Conservation (phyloP, 805 yeast genomes). For the Candida tallmaniae region DNA sequence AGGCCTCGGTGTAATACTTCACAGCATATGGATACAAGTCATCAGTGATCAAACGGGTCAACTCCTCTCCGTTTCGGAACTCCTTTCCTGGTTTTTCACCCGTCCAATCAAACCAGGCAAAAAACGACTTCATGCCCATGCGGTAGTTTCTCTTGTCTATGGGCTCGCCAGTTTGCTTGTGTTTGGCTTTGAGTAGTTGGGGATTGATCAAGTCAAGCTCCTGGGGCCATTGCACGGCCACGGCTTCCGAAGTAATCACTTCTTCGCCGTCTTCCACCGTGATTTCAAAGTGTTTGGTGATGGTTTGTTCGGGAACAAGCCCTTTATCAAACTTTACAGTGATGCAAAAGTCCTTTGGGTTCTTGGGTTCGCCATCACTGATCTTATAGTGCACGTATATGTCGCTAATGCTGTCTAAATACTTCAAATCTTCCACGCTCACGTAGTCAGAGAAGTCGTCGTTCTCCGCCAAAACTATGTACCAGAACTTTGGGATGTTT, state of each 20-base stretch:
- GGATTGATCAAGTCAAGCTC: conserved; percentile 59
- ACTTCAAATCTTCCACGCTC: conserved; percentile 70
- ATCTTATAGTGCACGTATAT: conserved; percentile 53
- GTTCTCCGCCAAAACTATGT: conserved; percentile 75
- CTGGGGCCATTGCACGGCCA: conserved; percentile 63
- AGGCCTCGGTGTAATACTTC: conserved; percentile 72
- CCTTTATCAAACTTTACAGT: conserved; percentile 49
- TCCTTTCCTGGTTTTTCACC: conserved; percentile 74
- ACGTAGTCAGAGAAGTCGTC: conserved; percentile 82
- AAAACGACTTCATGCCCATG: conserved; percentile 75
- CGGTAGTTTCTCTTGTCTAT: conserved; percentile 60
- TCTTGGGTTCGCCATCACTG: conserved; percentile 20
- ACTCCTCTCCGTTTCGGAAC: conserved; percentile 72
- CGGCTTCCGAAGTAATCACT: conserved; percentile 49
- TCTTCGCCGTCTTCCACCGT: conserved; percentile 52
- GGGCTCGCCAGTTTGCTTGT: conserved; percentile 29
- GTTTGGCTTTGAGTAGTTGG: conserved; percentile 30
- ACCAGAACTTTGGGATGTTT: conserved; percentile 79
- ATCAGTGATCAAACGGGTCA: conserved; percentile 68
- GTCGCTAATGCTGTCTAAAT: conserved; percentile 61
- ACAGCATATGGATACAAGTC: conserved; percentile 85
- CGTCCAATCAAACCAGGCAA: conserved; percentile 85
- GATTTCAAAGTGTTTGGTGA: conserved; percentile 56
- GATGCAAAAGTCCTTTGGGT: conserved; percentile 51
- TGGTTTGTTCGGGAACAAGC: conserved; percentile 50